Conservation (phyloP, 768 basidiomycete genomes). For the Cyclocybe aegerita region DNA sequence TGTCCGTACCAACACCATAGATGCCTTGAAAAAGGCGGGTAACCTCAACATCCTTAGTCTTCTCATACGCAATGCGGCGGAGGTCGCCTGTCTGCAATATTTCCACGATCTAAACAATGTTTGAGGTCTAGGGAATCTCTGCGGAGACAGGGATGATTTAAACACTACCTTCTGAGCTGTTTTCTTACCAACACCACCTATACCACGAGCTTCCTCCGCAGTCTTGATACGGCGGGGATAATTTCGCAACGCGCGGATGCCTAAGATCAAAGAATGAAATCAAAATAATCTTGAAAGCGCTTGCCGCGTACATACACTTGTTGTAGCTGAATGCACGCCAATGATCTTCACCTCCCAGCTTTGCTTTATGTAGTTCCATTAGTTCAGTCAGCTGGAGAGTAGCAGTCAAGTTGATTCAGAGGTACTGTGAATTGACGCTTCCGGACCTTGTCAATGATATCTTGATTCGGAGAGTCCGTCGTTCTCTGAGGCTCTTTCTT, state of each 20-base stretch:
- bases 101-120: constrained; percentile 65
- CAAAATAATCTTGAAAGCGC: background rate
- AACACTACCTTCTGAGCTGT: constrained; percentile 64
- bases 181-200: constrained; percentile 69
- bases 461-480: constrained; percentile 57
- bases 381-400: constrained; percentile 61
- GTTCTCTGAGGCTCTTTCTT: constrained; percentile 32
- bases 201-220: constrained; percentile 54
- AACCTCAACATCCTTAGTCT: constrained; percentile 58
- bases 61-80: constrained; percentile 64
- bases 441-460: constrained; percentile 69
- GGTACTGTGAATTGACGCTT: background rate
- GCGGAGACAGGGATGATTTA: background rate
- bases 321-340: constrained; percentile 68
- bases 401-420: background rate
- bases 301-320: constrained; percentile 49
- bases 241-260: constrained; percentile 55
- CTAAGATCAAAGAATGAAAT: constrained; percentile 30
- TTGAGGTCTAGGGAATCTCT: background rate
- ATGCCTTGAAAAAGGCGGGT: constrained; percentile 71
- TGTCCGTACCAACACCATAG: constrained; percentile 78
- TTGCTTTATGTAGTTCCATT: constrained; percentile 61
- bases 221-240: constrained; percentile 59
- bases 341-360: constrained; percentile 55
- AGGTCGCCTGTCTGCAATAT: constrained; percentile 76